Evolutionary conservation across 2,329 filamentous ascomycete genomes (phyloP), one percentile per base, ranked within the genome.

Genomic region (Penicillium decumbens): DNA sequence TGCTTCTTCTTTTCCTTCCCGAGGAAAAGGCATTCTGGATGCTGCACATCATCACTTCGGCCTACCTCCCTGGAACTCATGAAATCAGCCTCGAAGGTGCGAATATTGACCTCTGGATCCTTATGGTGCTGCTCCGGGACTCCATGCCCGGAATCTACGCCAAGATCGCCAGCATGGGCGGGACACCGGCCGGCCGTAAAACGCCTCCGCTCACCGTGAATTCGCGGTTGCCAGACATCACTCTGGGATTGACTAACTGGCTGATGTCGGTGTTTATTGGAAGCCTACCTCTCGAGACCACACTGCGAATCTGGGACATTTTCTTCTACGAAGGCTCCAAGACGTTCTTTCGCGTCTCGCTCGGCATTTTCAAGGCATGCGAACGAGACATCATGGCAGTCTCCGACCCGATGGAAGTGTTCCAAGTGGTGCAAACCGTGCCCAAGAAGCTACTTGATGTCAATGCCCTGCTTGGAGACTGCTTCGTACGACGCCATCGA

Each of bases 231-330:
- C 92, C 92, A 0, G 91, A 92, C 10, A 92, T 97, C 57, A 93
- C 89, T 0, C 79, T 97, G 4, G 95, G 90, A 59, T 89, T 93
- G 70, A 95, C 91, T 8, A 88, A 91, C 3, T 97, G 92, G 92
- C 95, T 97, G 70, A 96, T 97, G 92, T 95, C 88, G 42, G 88
- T 93, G 61, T 96, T 93, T 69, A 93, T 96, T 53, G 90, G 91
- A 45, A 95, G 89, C 0, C 75, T 97, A 15, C 92, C 92, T 1
- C 90, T 95, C 54, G 92, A 97, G 72, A 89, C 87, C 15, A 92
- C 91, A 0, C 79, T 96, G 15, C 86, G 92, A 6, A 89, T 96
- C 1, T 97, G 92, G 92, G 92, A 97, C 61, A 83, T 89, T 1
- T 91, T 97, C 65, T 95, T 96, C 68, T 95, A 95, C 69, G 92